These are phyloP conservation scores for Prunella vulgaris DNA, from an alignment of 257 asterid genomes.

Conservation along the genomic window DNA sequence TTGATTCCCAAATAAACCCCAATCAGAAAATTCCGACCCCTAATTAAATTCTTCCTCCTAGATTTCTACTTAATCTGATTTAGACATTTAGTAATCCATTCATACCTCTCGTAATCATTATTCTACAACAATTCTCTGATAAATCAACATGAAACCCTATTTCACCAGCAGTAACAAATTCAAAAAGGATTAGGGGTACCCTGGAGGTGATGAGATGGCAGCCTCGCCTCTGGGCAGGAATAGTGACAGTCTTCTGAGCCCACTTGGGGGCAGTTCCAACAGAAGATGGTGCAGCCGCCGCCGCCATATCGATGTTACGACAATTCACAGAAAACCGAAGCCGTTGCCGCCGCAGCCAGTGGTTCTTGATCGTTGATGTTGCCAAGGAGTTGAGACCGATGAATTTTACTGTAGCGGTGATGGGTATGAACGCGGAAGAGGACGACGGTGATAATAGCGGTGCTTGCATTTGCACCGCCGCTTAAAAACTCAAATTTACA, in stretches of 20 bases:
- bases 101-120: not conserved
- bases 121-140: not conserved
- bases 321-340: conserved; percentile 22
- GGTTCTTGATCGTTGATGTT: conserved; percentile 15
- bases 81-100: not conserved
- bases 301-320: conserved; percentile 31
- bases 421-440: conserved; percentile 11
- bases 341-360: conserved; percentile 14
- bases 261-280: conserved; percentile 59
- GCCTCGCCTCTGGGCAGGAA: conserved; percentile 81
- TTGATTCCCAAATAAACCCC: not conserved
- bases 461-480: conserved; percentile 24
- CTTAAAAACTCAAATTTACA: not conserved
- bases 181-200: conserved; percentile 28
- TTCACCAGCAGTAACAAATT: not conserved
- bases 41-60: not conserved
- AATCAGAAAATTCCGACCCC: not conserved
- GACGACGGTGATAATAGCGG: conserved; percentile 14
- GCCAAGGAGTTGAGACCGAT: not conserved
- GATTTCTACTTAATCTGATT: not conserved
- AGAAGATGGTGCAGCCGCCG: conserved; percentile 32
- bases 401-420: not conserved
- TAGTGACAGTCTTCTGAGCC: conserved; percentile 79
- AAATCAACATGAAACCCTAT: not conserved
- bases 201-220: conserved; percentile 85